Percentiles rank a stretch among this genome's conserved stretches.
Evolutionary conservation across 2,329 filamentous ascomycete species (phyloP).

Genomic region (Rhynchosporium agropyri): DNA sequence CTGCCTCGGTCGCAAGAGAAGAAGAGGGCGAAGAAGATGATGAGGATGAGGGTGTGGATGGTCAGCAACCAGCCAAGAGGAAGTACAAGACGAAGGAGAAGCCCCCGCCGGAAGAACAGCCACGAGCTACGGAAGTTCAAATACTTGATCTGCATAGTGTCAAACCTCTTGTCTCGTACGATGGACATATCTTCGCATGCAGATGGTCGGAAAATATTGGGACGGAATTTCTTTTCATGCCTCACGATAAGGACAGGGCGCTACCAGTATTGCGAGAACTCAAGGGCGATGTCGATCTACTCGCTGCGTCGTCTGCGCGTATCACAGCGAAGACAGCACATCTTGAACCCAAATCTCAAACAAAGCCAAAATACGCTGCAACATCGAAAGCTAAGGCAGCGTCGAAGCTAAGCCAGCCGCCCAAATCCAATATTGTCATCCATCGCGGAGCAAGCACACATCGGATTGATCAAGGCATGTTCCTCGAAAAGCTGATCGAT

Average conservation of each 20-base stretch:
- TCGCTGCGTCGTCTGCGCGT: conserved; percentile 71
- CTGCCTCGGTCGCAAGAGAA: conserved; percentile 25
- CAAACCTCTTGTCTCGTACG: conserved; percentile 79
- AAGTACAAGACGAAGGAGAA: conserved; percentile 6
- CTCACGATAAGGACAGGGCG: conserved; percentile 47
- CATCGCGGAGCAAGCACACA: conserved; percentile 38
- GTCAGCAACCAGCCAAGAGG: conserved; percentile 5
- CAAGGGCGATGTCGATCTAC: conserved; percentile 65
- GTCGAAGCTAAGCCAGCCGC: background rate
- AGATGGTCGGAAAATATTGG: conserved; percentile 82
- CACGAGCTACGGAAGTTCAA: conserved; percentile 57
- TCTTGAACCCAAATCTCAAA: conserved; percentile 48
- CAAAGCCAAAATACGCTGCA: background rate
- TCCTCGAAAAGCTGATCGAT: conserved; percentile 66
- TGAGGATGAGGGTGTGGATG: background rate
- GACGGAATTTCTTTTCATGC: conserved; percentile 76
- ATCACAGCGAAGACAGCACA: conserved; percentile 68
- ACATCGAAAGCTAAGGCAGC: conserved; percentile 2
- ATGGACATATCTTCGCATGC: conserved; percentile 76
- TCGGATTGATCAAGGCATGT: conserved; percentile 51
- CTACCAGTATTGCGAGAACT: conserved; percentile 55
- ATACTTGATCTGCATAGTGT: conserved; percentile 79
- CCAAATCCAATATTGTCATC: conserved; percentile 25
- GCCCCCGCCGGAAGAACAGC: background rate
- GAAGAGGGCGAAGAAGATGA: conserved; percentile 44